Conservation (phyloP, 208 protist species). For the Trypanosoma melophagium region DNA sequence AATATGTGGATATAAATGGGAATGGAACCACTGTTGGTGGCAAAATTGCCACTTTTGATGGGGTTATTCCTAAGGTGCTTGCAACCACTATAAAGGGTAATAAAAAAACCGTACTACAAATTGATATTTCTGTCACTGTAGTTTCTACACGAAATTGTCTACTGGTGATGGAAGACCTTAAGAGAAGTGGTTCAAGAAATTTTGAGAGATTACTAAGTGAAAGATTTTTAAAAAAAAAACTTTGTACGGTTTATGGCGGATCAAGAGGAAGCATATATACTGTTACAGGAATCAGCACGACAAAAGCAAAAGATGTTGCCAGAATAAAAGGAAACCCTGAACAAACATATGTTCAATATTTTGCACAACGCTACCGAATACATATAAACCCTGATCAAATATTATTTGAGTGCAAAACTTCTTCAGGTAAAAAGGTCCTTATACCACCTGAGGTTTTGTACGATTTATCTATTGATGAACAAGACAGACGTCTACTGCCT, state of each 20-base stretch:
- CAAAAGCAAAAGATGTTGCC: slow-evolving; percentile 10
- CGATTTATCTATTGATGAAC: slow-evolving; percentile 30
- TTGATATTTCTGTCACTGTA: slow-evolving; percentile 13
- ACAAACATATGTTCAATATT: slow-evolving; percentile 26
- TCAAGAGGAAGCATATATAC: slow-evolving; percentile 6
- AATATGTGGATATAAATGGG: slow-evolving; percentile 15
- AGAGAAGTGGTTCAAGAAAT: background rate
- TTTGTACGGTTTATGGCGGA: background rate
- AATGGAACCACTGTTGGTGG: background rate
- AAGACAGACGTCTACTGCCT: slow-evolving; percentile 40
- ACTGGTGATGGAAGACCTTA: slow-evolving; percentile 9
- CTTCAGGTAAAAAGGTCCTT: background rate
- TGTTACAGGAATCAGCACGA: slow-evolving; percentile 3
- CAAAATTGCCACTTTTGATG: slow-evolving; percentile 13
- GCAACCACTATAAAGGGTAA: slow-evolving; percentile 8
- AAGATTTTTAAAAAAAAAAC: slow-evolving; percentile 19
- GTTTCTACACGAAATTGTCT: slow-evolving; percentile 18
- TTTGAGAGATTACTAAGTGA: background rate
- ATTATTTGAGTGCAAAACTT: slow-evolving; percentile 6
- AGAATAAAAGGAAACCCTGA: slow-evolving; percentile 18
- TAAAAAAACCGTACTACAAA: slow-evolving; percentile 2
- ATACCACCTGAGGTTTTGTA: slow-evolving; percentile 45
- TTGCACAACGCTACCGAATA: slow-evolving; percentile 8
- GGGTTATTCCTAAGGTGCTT: slow-evolving; percentile 15
- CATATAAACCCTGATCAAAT: slow-evolving; percentile 13